Base-by-base conservation (phyloP, 2,329 filamentous ascomycete species). In the Westerdykella ornata region DNA sequence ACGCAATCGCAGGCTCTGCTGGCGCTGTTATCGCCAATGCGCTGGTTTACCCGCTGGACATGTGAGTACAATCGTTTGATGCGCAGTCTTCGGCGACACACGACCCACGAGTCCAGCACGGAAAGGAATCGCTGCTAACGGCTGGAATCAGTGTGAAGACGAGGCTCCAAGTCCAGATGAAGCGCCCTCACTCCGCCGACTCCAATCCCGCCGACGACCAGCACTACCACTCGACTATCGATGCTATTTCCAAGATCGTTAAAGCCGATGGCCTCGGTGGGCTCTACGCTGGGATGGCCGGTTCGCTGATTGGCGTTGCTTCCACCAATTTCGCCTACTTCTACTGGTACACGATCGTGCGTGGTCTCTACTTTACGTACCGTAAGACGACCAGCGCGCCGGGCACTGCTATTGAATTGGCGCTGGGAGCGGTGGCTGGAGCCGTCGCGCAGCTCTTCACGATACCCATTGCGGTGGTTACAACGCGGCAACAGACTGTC, bases 261-360 rank as follows among this genome's bases (percentile, higher is more conserved):
- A 77, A 81, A 42, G 81, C 81, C 39, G 92, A 98, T 53, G 92
- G 92, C 22, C 42, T 92, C 7, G 59, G 72, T 35, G 92, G 92
- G 5, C 78, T 98, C 6, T 98, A 98, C 60, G 81, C 85, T 39
- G 92, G 92, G 46, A 89, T 98, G 65, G 76, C 80, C 45, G 89
- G 90, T 38, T 81, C 89, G 4, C 73, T 98, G 14, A 71, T 97
- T 38, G 92, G 92, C 40, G 92, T 98, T 28, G 90, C 88, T 1
- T 96, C 89, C 18, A 97, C 90, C 39, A 98, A 98, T 68, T 98
- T 98, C 64, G 92, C 92, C 57, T 98, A 98, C 71, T 98, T 98
- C 66, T 98, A 98, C 72, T 97, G 90, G 89, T 97, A 97, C 66
- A 90, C 88, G 4, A 71, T 92, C 19, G 87, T 96, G 22, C 81